phyloP scores from a whole-genome alignment of 352 stramenopile genomes.

The Pythium dissimile region DNA sequence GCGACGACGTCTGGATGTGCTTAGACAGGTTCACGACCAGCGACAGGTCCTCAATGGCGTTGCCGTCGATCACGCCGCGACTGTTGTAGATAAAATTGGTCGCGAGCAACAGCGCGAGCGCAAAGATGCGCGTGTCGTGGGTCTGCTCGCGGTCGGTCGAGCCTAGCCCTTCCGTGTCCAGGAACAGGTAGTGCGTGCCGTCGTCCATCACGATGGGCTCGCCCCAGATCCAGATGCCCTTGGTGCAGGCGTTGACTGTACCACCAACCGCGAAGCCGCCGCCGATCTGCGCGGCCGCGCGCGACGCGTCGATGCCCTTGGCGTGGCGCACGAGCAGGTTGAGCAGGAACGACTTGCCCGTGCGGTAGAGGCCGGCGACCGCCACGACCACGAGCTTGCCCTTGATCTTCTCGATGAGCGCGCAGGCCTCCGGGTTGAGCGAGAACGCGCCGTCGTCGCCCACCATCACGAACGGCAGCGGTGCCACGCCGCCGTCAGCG shows the following conservation, averaged over 20 bases:
- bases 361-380: constrained; percentile 86
- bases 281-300: constrained; percentile 3
- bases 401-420: constrained; percentile 65
- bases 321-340: constrained; percentile 78
- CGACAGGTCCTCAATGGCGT: constrained; percentile 87
- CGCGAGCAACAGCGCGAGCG: constrained; percentile 78
- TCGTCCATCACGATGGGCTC: constrained; percentile 66
- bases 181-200: constrained; percentile 73
- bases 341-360: constrained; percentile 89
- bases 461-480: constrained; percentile 80
- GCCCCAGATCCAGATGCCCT: constrained; percentile 92
- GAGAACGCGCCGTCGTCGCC: constrained; percentile 75
- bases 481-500: constrained; percentile 29
- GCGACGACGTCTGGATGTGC: constrained; percentile 78
- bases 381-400: constrained; percentile 83
- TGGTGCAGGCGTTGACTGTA: constrained; percentile 88
- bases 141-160: constrained; percentile 82
- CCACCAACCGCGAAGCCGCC: constrained; percentile 77
- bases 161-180: constrained; percentile 89
- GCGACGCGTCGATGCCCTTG: constrained; percentile 29
- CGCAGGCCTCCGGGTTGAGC: constrained; percentile 71
- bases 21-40: constrained; percentile 90
- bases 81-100: constrained; percentile 92
- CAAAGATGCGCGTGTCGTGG: constrained; percentile 90
- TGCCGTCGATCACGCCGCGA: constrained; percentile 86